Base-by-base conservation (phyloP, 169 alveolate species). In the Babesia ovis region DNA sequence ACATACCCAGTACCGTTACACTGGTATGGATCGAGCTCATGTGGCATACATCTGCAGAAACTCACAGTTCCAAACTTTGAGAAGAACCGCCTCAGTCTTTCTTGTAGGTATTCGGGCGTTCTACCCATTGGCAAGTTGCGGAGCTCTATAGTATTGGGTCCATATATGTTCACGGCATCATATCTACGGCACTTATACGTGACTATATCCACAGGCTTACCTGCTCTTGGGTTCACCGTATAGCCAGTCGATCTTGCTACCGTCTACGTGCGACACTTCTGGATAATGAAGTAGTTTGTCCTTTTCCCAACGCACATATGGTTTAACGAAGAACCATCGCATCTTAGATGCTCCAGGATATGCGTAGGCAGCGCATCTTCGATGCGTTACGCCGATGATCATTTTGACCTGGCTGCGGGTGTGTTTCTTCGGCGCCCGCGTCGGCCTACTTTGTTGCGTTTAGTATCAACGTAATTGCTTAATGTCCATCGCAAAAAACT, bases 61-160 rank as follows among this genome's bases (percentile, higher is more conserved):
- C 82, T 57, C 57, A 93, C 91, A 16, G 72, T 74, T n/a, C 97
- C 97, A 68, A 81, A 93, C 59, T 86, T 89, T n/a, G 90, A 68
- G 60, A 91, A 91, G 80, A 82, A 86, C 18, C 94, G 62, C 79
- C 94, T 68, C 37, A 92, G 81, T 32, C 96, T 56, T 54, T 90
- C 97, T 86, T 93, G 97, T 68, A 93, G 57, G 55, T 91, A 93
- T 77, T 93, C 95, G 5, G 95, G 94, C n/a, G 96, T 93, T 48
- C 84, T 59, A 34, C 94, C 93, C 91, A 79, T 86, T 12, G 96
- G 95, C 54, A 91, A 54, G 46, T 84, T 86, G 54, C 84, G 58
- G 22, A 91, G 75, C 59, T 85, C 91, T 41, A 92, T 77, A 0
- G 95, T 89, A 45, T 92, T 82, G 35, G 86, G 93, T 9, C 93